Percentiles rank a stretch among this genome's conserved stretches.
These are phyloP conservation scores for Ceratocystis papillata DNA, from an alignment of 2,329 filamentous ascomycete species.

Conservation along the genomic window DNA sequence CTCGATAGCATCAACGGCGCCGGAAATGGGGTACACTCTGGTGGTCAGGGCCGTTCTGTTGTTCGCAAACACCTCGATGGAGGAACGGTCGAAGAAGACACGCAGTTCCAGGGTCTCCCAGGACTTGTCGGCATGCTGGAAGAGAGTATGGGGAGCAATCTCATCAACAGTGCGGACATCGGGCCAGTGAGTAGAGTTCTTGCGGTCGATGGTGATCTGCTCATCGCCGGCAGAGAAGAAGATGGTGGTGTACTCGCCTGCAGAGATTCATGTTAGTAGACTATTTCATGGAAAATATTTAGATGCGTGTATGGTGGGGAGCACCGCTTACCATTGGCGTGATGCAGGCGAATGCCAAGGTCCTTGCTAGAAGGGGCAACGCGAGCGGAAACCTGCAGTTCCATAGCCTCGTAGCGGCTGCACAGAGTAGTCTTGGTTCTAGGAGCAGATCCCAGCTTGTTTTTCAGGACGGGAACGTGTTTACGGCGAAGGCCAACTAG, in stretches of 20 bases:
- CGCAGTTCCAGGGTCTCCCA: conserved; percentile 26
- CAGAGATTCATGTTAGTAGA: conserved; percentile 7
- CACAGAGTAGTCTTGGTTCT: conserved; percentile 21
- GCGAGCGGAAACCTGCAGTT: conserved; percentile 16
- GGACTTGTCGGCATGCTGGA: conserved; percentile 15
- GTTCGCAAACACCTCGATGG: conserved; percentile 27
- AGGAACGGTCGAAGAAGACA: conserved; percentile 27
- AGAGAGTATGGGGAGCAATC: conserved; percentile 23
- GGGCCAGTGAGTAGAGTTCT: conserved; percentile 24
- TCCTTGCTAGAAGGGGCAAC: conserved; percentile 16
- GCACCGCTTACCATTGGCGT: conserved; percentile 21
- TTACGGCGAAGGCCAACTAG: conserved; percentile 17
- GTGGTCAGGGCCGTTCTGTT: conserved; percentile 27
- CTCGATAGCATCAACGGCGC: conserved; percentile 23
- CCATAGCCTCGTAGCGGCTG: conserved; percentile 17
- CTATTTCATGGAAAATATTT: neutral
- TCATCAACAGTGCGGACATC: conserved; percentile 21
- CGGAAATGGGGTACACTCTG: conserved; percentile 26
- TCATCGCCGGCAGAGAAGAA: conserved; percentile 25
- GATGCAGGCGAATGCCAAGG: conserved; percentile 20
- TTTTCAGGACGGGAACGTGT: conserved; percentile 15
- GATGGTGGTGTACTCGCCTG: conserved; percentile 25
- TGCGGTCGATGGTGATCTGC: conserved; percentile 25
- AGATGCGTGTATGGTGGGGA: neutral
- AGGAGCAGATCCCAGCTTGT: conserved; percentile 22